Base-by-base conservation (phyloP, 345 rosid genomes). In the Raphanus raphanistrum region DNA sequence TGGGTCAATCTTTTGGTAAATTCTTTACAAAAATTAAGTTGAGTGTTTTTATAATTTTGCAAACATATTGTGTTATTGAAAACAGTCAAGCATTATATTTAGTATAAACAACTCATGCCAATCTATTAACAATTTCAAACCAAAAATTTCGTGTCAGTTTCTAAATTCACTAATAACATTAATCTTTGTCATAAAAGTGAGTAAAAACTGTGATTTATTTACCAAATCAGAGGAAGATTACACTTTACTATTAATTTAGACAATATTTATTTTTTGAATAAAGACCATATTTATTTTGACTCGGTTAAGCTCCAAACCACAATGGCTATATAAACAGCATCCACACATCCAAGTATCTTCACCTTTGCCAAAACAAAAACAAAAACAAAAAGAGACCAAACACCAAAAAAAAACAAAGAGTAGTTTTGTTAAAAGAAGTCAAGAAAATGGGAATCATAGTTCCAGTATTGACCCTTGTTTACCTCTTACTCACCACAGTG, bases 401-500 rank as follows among this genome's bases (percentile, higher is more conserved):
- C 4, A 57, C 3, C 0, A 13, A 12, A 16, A 4, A 38, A 55
- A 32, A 45, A 9, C 16, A 58, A 26, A 41, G 38, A 65, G 61
- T 72, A 8, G 68, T 68, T 68, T 69, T 62, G 31, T 50, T 16
- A 7, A 52, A 52, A 52, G 33, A 61, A 57, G 0, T 4, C 4
- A 31, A 28, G 6, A 63, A 16, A 57, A 48, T 70, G 66, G 76
- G 66, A 54, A 68, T 59, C 27, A 71, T 71, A 4, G 31, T 81
- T 71, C 78, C 64, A 43, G 16, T 75, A 64, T 50, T 80, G 15
- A 67, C 81, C 10, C 33, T 86, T 3, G 65, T 69, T 3, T 70
- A 80, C 52, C 35, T 84, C 11, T 50, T 80, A 6, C 64, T 82
- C 16, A 9, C 80, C 11, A 26, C 77, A 72, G 33, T 55, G 71